These are phyloP conservation scores for Cinnamomum micranthum DNA, from an alignment of 164 flowering plant species.

Conservation along the genomic window DNA sequence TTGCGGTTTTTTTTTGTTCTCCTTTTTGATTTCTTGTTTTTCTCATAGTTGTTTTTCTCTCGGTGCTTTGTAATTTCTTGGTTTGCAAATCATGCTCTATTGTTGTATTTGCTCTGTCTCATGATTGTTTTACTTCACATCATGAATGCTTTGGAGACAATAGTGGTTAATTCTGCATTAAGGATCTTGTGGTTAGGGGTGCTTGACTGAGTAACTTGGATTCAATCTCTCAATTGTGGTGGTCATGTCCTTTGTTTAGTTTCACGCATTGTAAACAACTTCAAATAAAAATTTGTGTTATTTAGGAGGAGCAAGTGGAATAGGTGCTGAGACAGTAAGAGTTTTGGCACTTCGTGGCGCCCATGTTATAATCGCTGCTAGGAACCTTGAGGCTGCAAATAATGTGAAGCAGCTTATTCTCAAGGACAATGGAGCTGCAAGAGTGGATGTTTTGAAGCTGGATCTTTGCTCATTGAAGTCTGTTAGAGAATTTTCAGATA, in stretches of 20 bases:
- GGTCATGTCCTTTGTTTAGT: background rate
- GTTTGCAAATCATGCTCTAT: no score
- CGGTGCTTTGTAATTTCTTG: no score
- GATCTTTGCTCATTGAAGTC: conserved; percentile 81
- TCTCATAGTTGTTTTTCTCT: no score
- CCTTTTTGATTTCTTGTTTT: background rate
- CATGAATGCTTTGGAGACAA: no score
- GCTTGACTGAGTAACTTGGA: no score
- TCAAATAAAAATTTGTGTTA: background rate
- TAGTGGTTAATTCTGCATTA: no score
- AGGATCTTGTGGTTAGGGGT: no score
- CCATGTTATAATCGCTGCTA: conserved; percentile 78
- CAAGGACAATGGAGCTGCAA: conserved; percentile 41
- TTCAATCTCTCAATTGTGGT: background rate
- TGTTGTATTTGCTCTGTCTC: no score
- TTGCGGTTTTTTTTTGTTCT: background rate
- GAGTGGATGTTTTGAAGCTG: conserved; percentile 57
- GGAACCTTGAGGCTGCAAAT: conserved; percentile 78
- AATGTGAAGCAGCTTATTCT: conserved; percentile 61
- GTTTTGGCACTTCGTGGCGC: conserved; percentile 76
- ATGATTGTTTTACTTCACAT: no score
- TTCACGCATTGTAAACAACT: background rate
- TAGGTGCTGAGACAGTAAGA: conserved; percentile 87
- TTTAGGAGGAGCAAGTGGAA: conserved; percentile 93
- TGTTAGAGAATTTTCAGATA: conserved; percentile 49